phyloP scores from a whole-genome alignment of 129 eudicot species.

The Pittosporum tobira region DNA sequence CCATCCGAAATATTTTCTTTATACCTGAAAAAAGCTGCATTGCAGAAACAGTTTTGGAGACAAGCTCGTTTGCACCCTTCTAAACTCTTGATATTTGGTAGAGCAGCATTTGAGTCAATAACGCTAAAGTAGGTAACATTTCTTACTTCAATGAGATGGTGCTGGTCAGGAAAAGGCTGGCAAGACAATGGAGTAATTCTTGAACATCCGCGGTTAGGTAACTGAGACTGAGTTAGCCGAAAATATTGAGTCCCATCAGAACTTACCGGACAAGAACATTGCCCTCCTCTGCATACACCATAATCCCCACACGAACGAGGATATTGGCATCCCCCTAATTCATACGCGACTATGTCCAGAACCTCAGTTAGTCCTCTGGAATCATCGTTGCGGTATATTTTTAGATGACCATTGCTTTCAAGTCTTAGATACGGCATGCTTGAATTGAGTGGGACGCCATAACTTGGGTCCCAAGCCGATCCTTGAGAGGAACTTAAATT shows the following conservation, averaged over 20 bases:
- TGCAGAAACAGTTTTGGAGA: neutral
- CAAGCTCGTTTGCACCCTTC: neutral
- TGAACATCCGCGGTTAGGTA: constrained; percentile 2
- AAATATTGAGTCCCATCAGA: neutral
- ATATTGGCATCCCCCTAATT: constrained; percentile 14
- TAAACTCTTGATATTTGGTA: neutral
- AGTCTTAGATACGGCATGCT: constrained; percentile 14
- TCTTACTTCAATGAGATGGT: neutral
- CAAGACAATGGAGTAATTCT: constrained; percentile 7
- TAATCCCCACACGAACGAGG: constrained; percentile 14
- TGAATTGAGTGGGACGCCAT: neutral
- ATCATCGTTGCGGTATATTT: neutral
- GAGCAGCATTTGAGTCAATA: constrained; percentile 1
- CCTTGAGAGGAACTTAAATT: neutral
- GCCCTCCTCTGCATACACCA: constrained; percentile 4
- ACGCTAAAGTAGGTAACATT: constrained; percentile 4
- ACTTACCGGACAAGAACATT: constrained; percentile 3
- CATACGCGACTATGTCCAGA: neutral
- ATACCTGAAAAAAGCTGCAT: neutral
- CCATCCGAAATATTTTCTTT: neutral
- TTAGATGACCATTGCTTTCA: constrained; percentile 25
- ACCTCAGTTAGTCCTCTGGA: neutral
- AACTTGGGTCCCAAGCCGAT: neutral
- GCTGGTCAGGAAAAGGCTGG: neutral
- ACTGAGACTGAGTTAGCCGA: neutral